Evolutionary conservation across 108 stramenopile genomes (phyloP).

Genomic region (Bacterosira constricta): DNA sequence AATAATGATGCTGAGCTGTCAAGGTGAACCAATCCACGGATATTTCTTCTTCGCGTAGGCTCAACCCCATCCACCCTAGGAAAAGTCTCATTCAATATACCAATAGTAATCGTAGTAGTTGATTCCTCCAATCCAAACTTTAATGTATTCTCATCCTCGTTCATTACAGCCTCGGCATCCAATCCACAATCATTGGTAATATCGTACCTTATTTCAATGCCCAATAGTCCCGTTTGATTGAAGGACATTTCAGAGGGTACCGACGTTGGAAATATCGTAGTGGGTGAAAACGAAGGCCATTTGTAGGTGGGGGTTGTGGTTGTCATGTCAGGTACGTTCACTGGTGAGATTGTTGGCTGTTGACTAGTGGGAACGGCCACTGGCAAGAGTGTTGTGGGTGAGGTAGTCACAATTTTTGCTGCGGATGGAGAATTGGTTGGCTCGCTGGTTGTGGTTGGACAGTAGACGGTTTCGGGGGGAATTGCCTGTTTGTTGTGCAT

Average conservation of each 20-base stretch:
- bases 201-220: conserved; percentile 18
- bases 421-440: neutral
- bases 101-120: conserved; percentile 42
- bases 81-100: conserved; percentile 58
- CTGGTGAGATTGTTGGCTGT: neutral
- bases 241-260: neutral
- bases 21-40: conserved; percentile 10
- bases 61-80: conserved; percentile 18
- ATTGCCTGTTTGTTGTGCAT: too few species aligned
- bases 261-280: neutral
- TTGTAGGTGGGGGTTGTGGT: neutral
- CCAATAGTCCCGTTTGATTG: neutral
- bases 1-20: neutral
- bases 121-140: conserved; percentile 57
- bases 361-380: neutral
- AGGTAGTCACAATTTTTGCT: neutral
- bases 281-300: neutral
- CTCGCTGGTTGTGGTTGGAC: conserved; percentile 9
- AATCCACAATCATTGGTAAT: conserved; percentile 44
- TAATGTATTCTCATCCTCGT: conserved; percentile 54
- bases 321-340: neutral
- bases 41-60: neutral
- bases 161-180: conserved; percentile 54
- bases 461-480: too few species aligned
- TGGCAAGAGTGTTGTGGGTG: neutral